A percentile compares a stretch with the other conserved stretches of the same genome.
Conservation (phyloP, 495 filamentous ascomycete genomes). For the Lasiosphaeria ovina region DNA sequence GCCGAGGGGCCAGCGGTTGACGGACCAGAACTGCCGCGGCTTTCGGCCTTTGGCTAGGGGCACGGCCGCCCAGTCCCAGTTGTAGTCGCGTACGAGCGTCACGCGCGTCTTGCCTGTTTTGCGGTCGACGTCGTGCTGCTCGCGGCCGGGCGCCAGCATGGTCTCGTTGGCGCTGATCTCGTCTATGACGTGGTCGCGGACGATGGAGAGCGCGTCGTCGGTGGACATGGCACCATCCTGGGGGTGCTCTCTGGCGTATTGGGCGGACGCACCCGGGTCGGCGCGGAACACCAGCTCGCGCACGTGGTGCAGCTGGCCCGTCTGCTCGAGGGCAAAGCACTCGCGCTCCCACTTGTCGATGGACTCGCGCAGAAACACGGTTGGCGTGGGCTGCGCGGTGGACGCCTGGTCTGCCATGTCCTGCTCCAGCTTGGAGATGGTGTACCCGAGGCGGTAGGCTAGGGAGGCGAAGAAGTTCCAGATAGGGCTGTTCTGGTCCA, state of each 20-base stretch:
- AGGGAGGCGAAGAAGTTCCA: constrained; percentile 26
- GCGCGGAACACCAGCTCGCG: constrained; percentile 9
- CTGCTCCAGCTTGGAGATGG: constrained; percentile 13
- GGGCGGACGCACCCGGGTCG: neutral
- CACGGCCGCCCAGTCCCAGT: constrained; percentile 26
- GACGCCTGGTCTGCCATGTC: neutral
- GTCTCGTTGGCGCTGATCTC: constrained; percentile 26
- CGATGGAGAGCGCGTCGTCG: constrained; percentile 3
- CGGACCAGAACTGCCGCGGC: constrained; percentile 18
- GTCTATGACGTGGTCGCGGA: constrained; percentile 24
- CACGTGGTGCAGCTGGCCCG: constrained; percentile 1
- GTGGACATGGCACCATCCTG: neutral
- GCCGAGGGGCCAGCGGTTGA: constrained; percentile 29
- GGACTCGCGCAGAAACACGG: neutral
- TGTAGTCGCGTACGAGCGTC: constrained; percentile 15
- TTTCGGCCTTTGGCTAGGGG: neutral
- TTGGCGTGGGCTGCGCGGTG: neutral
- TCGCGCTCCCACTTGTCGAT: constrained; percentile 7
- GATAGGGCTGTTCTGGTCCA: neutral
- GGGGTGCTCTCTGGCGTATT: too few species aligned
- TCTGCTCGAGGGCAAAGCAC: neutral
- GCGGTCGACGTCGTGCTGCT: neutral
- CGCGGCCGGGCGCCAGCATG: constrained; percentile 26
- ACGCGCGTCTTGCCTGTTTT: neutral
- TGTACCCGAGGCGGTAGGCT: constrained; percentile 27